Conservation (phyloP, 2,329 filamentous ascomycete species). For the Ceratocystis lukuohia region DNA sequence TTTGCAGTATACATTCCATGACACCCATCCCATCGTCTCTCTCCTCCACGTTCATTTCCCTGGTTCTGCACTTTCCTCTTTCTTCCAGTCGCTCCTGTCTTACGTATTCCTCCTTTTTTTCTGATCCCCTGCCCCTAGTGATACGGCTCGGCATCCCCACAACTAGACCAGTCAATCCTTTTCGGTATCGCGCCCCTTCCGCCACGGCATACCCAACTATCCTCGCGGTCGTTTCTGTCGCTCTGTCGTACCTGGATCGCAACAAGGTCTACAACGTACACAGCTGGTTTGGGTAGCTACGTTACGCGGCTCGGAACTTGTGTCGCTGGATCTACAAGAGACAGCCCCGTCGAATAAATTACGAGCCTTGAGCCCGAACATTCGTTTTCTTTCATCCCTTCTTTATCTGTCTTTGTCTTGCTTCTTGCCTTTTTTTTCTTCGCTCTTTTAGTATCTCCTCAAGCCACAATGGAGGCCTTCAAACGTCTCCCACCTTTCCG, state of each 20-base stretch:
- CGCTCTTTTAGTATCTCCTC: neutral
- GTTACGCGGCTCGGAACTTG: neutral
- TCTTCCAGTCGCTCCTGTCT: neutral
- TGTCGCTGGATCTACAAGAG: neutral
- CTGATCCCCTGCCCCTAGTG: neutral
- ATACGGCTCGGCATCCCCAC: conserved; percentile 4
- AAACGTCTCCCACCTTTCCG: conserved; percentile 17
- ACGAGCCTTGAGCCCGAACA: neutral
- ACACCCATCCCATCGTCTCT: neutral
- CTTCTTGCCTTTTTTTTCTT: neutral
- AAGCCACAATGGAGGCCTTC: conserved; percentile 15
- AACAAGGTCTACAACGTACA: neutral
- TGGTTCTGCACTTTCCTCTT: neutral
- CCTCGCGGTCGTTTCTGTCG: neutral
- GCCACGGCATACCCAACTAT: neutral
- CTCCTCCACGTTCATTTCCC: neutral
- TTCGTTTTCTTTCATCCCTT: neutral
- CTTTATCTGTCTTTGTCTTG: neutral
- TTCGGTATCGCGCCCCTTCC: neutral
- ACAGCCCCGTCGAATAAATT: neutral
- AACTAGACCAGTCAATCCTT: neutral
- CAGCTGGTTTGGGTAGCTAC: neutral
- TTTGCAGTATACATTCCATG: neutral
- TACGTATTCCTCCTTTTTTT: neutral
- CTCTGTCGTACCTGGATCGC: neutral